Conservation (phyloP, 2,329 filamentous ascomycete genomes). For the Penicillium janthinellum region DNA sequence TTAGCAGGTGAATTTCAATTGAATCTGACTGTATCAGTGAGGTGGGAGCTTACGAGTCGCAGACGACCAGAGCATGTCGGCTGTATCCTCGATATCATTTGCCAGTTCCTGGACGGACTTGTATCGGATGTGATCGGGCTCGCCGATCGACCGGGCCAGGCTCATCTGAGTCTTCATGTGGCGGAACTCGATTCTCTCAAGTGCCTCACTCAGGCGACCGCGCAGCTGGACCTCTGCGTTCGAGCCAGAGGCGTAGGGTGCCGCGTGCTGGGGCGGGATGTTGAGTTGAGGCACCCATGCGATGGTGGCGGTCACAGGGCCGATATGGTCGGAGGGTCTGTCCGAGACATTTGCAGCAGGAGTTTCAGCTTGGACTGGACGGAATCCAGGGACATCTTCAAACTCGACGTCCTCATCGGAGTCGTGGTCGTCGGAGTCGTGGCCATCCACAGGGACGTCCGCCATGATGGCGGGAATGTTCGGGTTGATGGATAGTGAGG, state of each 20-base stretch:
- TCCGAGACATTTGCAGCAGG: not conserved
- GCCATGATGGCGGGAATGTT: not conserved
- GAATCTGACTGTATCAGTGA: not conserved
- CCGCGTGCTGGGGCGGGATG: slow-evolving; percentile 54
- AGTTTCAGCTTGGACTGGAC: not conserved
- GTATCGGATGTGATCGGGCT: slow-evolving; percentile 53
- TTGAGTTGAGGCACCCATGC: slow-evolving; percentile 34
- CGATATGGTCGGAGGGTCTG: not conserved
- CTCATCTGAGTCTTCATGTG: slow-evolving; percentile 44
- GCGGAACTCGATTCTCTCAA: slow-evolving; percentile 24
- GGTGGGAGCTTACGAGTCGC: slow-evolving; percentile 72
- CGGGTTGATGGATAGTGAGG: not conserved
- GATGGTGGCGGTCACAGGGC: not conserved
- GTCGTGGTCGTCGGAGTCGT: slow-evolving; percentile 7
- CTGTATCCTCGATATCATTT: slow-evolving; percentile 70
- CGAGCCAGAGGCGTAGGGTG: slow-evolving; percentile 58
- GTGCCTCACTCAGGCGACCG: slow-evolving; percentile 16
- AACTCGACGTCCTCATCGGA: slow-evolving; percentile 24
- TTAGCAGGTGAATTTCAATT: not conserved
- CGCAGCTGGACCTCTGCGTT: slow-evolving; percentile 54
- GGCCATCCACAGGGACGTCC: slow-evolving; percentile 1
- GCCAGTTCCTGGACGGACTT: slow-evolving; percentile 69
- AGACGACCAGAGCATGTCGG: slow-evolving; percentile 83
- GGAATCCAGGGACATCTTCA: slow-evolving; percentile 22
- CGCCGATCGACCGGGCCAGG: slow-evolving; percentile 30